A percentile compares a stretch with the other conserved stretches of the same genome.
These are phyloP conservation scores for Meyerozyma smithsonii DNA, from an alignment of 1,139 yeast species.

Conservation along the genomic window DNA sequence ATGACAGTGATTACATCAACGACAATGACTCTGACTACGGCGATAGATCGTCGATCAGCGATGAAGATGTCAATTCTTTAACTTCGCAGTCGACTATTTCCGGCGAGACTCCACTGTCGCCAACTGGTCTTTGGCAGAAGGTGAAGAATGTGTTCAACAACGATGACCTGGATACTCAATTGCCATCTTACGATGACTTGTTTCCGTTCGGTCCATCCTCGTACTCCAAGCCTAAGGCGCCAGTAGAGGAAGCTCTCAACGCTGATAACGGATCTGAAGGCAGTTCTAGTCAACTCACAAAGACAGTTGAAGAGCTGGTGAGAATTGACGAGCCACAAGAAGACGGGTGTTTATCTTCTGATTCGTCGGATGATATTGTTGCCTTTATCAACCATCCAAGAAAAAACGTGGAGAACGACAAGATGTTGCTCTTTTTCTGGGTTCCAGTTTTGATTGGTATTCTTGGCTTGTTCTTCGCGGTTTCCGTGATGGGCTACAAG, in stretches of 20 bases:
- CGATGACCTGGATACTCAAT: slow-evolving; percentile 37
- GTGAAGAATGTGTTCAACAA: slow-evolving; percentile 54
- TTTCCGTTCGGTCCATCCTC: slow-evolving; percentile 58
- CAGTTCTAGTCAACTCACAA: slow-evolving; percentile 1
- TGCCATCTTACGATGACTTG: slow-evolving; percentile 79
- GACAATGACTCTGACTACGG: slow-evolving; percentile 15
- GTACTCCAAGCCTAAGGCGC: slow-evolving; percentile 30
- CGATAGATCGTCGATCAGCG: slow-evolving; percentile 9
- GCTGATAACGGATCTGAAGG: slow-evolving; percentile 7
- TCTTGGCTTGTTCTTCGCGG: slow-evolving; percentile 45
- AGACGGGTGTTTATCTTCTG: slow-evolving; percentile 35
- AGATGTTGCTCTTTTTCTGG: slow-evolving; percentile 88
- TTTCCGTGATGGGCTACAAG: slow-evolving; percentile 49
- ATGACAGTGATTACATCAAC: slow-evolving; percentile 14
- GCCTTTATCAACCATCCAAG: slow-evolving; percentile 54
- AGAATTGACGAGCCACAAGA: slow-evolving; percentile 16
- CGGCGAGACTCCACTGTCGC: not conserved
- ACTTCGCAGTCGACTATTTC: slow-evolving; percentile 11
- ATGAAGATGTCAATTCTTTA: slow-evolving; percentile 10
- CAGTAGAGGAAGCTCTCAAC: slow-evolving; percentile 32
- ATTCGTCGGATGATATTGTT: slow-evolving; percentile 50
- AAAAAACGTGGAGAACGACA: slow-evolving; percentile 73
- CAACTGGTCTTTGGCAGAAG: slow-evolving; percentile 53
- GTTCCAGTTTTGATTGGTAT: slow-evolving; percentile 58
- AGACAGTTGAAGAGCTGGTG: slow-evolving; percentile 9